A percentile compares a stretch with the other conserved stretches of the same genome.
Evolutionary conservation across 2,329 filamentous ascomycete species (phyloP).

Genomic region (Calonectria pseudoturangicola): DNA sequence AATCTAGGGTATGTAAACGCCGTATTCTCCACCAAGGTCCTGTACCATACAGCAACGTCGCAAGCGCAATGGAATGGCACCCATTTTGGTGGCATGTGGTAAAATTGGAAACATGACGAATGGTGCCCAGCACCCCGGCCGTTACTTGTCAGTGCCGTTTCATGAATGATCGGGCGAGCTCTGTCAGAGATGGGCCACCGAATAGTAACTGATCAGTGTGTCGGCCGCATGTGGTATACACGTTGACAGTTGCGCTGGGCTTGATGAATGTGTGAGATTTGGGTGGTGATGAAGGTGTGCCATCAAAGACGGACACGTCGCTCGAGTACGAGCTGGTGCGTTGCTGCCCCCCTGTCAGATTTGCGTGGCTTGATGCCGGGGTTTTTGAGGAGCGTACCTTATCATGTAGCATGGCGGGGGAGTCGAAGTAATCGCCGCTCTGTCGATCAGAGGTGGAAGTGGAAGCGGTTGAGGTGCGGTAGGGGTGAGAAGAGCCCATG

Average conservation of each 20-base stretch:
- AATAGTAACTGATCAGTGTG: slow-evolving; percentile 74
- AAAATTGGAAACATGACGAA: slow-evolving; percentile 28
- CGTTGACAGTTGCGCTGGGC: slow-evolving; percentile 67
- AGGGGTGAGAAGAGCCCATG: slow-evolving; percentile 39
- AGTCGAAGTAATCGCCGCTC: slow-evolving; percentile 49
- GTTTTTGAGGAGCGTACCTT: slow-evolving; percentile 47
- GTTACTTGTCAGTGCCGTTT: slow-evolving; percentile 55
- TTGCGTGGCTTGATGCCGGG: background rate
- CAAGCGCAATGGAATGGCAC: slow-evolving; percentile 36
- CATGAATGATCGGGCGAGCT: slow-evolving; percentile 65
- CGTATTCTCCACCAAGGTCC: slow-evolving; percentile 37
- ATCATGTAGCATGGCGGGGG: slow-evolving; percentile 47
- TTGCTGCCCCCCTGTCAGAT: slow-evolving; percentile 51
- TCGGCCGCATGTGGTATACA: slow-evolving; percentile 73
- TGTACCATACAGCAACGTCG: slow-evolving; percentile 55
- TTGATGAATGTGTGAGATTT: slow-evolving; percentile 60
- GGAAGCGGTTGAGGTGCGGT: slow-evolving; percentile 43
- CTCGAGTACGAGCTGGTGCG: slow-evolving; percentile 57
- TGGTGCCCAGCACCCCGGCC: background rate
- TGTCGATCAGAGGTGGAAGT: slow-evolving; percentile 49
- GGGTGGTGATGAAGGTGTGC: slow-evolving; percentile 54
- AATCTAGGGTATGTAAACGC: slow-evolving; percentile 45
- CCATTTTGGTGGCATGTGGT: slow-evolving; percentile 31
- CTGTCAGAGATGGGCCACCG: slow-evolving; percentile 67
- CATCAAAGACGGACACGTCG: slow-evolving; percentile 51